Base-by-base conservation (phyloP, 495 filamentous ascomycete genomes). In the Neurospora sp. region DNA sequence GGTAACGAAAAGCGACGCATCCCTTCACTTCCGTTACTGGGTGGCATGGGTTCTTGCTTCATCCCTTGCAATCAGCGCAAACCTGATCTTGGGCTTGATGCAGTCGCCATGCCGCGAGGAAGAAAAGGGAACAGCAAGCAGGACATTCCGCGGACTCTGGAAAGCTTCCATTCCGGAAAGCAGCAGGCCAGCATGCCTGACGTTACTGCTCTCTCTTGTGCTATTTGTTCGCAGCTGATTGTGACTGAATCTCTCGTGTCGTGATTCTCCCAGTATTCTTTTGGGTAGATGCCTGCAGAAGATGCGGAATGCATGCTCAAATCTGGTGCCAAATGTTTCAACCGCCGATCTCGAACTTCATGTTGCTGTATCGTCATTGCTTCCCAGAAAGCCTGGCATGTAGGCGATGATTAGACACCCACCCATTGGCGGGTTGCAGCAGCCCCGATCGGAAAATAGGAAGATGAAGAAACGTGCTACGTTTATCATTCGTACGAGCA, bases 401-500 rank as follows among this genome's bases (percentile, higher is more conserved):
- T 60, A 27, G 49, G 20, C 49, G 23, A 60, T 11, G 20, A 60
- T 60, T 14, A 27, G 11, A 27, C 49, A 60, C 49, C 49, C 49
- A 60, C 49, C 49, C 9, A 23, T 27, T 60, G 49, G 23, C 20
- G 49, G 40, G 27, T 31, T 41, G 39, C 49, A 16, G 49, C 14
- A 54, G 42, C 74, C 37, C 66, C 71, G 72, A 76, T 80, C 77
- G 77, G 79, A 77, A 79, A 79, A 78, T 79, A 78, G 72, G 72
- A 54, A 78, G 39, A 80, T 76, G 74, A 77, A 76, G 72, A 74
- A 75, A 79, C 75, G 76, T 78, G 79, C 77, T 39, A 37, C 66
- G 69, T 74, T 60, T 14, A 60, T 76, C 69, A 75, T 76, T 75
- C 23, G 49, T 54, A 27, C 11, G 23, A 60, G 49, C 49, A 74